Evolutionary conservation across 2,329 filamentous ascomycete species (phyloP).

Genomic region (Clarireedia sp.): DNA sequence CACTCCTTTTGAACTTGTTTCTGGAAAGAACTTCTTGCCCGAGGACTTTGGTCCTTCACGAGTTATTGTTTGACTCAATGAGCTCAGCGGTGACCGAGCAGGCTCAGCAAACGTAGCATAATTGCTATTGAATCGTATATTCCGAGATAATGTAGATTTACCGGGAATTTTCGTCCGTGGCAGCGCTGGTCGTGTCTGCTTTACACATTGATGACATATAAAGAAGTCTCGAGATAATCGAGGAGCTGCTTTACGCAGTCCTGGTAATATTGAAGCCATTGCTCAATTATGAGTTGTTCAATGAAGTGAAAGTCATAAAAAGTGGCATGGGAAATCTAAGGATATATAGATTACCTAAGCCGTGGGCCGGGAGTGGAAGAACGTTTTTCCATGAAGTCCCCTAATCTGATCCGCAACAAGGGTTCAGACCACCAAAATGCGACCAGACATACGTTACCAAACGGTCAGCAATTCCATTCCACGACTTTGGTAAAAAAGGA

Average conservation of each 20-base stretch:
- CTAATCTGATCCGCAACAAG: neutral
- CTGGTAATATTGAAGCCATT: constrained; percentile 29
- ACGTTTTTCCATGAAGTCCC: neutral
- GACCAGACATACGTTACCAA: neutral
- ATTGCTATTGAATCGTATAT: constrained; percentile 28
- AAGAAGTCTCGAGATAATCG: constrained; percentile 26
- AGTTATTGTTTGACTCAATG: constrained; percentile 21
- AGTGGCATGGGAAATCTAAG: neutral
- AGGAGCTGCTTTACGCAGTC: constrained; percentile 24
- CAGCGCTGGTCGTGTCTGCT: constrained; percentile 12
- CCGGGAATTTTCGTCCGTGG: constrained; percentile 14
- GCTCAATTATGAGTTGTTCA: neutral
- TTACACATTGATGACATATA: constrained; percentile 26
- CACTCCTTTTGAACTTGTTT: constrained; percentile 66
- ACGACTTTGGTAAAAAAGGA: neutral
- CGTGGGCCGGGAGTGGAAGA: neutral
- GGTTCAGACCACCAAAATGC: neutral
- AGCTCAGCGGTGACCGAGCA: constrained; percentile 17
- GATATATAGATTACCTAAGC: neutral
- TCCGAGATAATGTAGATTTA: constrained; percentile 17
- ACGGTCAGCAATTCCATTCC: neutral
- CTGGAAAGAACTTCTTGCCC: constrained; percentile 23
- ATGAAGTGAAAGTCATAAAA: neutral
- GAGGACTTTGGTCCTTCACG: neutral
- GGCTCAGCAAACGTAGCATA: constrained; percentile 9